Percentiles rank a stretch among this genome's conserved stretches.
Conservation (phyloP, 2,329 filamentous ascomycete genomes). For the Ophiostoma montium region DNA sequence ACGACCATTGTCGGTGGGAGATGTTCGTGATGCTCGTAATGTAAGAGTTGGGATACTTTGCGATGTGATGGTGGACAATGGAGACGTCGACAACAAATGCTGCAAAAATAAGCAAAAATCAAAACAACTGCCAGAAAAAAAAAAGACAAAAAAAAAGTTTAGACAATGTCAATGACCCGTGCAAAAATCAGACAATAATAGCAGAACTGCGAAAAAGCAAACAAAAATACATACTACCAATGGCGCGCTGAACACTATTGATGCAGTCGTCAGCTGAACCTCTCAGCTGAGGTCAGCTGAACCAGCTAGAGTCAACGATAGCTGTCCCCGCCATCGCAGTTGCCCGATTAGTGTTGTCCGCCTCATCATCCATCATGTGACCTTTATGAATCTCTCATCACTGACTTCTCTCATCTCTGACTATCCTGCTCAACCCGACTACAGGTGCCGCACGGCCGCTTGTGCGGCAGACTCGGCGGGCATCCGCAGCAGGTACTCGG, state of each 20-base stretch:
- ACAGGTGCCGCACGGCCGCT: background rate
- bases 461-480: background rate
- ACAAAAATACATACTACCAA: too few relatives aligned
- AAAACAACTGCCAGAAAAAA: too few relatives aligned
- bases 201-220: too few relatives aligned
- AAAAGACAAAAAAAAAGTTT: too few relatives aligned
- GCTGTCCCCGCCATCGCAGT: background rate
- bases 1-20: slow-evolving; percentile 11
- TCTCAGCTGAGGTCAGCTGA: background rate
- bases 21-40: too few relatives aligned
- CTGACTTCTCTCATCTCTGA: background rate
- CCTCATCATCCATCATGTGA: background rate
- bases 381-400: background rate
- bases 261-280: background rate
- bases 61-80: background rate
- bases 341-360: background rate
- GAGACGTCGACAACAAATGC: too few relatives aligned
- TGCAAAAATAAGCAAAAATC: too few relatives aligned
- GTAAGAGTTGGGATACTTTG: too few relatives aligned
- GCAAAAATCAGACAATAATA: too few relatives aligned
- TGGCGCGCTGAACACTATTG: too few relatives aligned
- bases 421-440: too few relatives aligned
- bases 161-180: too few relatives aligned
- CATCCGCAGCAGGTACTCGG: background rate
- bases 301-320: background rate